Conservation (phyloP, 1,284 basidiomycete genomes). For the Ustilago trichophora region DNA sequence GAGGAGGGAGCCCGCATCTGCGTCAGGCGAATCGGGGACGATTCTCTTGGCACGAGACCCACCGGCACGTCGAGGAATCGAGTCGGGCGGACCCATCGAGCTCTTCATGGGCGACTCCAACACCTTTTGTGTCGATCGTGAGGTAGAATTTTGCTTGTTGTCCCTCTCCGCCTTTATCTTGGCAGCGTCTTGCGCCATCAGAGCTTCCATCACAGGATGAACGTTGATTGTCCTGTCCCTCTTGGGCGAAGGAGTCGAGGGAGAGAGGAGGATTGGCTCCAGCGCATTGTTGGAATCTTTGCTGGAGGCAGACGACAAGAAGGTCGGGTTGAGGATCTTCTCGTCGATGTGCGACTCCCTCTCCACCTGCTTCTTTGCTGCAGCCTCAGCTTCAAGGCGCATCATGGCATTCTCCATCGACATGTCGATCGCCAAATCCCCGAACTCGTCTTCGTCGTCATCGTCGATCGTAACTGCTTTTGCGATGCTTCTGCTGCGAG, state of each 20-base stretch:
- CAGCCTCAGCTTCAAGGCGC: constrained; percentile 22
- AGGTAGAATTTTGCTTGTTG: neutral
- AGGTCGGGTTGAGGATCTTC: neutral
- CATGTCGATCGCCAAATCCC: constrained; percentile 18
- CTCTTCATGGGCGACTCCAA: constrained; percentile 19
- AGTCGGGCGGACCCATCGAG: constrained; percentile 44
- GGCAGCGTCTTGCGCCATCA: constrained; percentile 10
- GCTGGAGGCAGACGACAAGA: neutral
- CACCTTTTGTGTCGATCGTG: constrained; percentile 1
- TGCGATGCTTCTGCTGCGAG: constrained; percentile 24
- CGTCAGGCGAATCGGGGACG: constrained; percentile 27
- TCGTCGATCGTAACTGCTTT: constrained; percentile 3
- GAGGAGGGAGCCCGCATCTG: neutral
- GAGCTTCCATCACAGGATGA: constrained; percentile 10
- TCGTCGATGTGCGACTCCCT: neutral
- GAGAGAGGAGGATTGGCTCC: neutral
- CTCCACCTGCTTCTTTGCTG: neutral
- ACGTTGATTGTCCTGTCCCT: neutral
- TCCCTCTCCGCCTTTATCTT: neutral
- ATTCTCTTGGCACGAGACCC: constrained; percentile 9
- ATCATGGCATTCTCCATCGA: constrained; percentile 22
- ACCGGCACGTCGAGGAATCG: constrained; percentile 31
- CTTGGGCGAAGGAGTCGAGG: constrained; percentile 1
- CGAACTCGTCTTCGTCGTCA: constrained; percentile 29
- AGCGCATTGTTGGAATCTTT: neutral